Base-by-base conservation (phyloP, 1,284 basidiomycete species). In the Pisolithus thermaeus region DNA sequence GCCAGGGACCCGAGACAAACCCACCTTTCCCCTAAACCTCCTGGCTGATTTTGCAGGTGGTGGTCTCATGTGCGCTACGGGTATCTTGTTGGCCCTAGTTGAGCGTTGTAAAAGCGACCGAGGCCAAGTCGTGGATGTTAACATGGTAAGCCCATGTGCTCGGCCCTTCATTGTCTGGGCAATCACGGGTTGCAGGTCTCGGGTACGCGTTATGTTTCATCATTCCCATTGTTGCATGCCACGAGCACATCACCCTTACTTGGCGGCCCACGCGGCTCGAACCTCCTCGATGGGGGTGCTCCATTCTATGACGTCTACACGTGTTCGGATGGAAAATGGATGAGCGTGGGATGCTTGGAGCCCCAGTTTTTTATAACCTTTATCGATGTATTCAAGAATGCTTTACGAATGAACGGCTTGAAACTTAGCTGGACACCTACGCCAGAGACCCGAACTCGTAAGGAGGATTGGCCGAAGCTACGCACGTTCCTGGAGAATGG, bases 1-100 rank as follows among this genome's bases (percentile, higher is more conserved):
- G n/a, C 83, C 86, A 46, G 83, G 84, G 8, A 68, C 72, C 2
- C 58, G 64, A 14, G 80, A 79, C 8, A 84, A 83, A 58, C 90
- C 90, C 2, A 70, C 71, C 23, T 88, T 87, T 52, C 90, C 90
- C 4, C 65, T 87, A 22, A 92, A 92, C 61, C 65, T 92, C 22
- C 73, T 92, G 1, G 87, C 81, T 25, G 90, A 92, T 63, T 92
- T 92, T 66, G 90, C 85, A 1, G 90, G 90, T 4, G 90, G 90
- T 7, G 87, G 87, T 3, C 66, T 90, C 37, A 78, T 82, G 53
- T 91, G 87, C 59, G 83, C 80, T 0, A 63, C 83, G 20, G 90
- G 90, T 5, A 84, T 92, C 55, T 73, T 92, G 9, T 72, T 92
- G 6, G 90, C 90, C 0, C 70, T 93, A 16, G 64, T 89, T 44